Evolutionary conservation across 2,329 filamentous ascomycete genomes (phyloP).

Genomic region (Phoma herbarum): DNA sequence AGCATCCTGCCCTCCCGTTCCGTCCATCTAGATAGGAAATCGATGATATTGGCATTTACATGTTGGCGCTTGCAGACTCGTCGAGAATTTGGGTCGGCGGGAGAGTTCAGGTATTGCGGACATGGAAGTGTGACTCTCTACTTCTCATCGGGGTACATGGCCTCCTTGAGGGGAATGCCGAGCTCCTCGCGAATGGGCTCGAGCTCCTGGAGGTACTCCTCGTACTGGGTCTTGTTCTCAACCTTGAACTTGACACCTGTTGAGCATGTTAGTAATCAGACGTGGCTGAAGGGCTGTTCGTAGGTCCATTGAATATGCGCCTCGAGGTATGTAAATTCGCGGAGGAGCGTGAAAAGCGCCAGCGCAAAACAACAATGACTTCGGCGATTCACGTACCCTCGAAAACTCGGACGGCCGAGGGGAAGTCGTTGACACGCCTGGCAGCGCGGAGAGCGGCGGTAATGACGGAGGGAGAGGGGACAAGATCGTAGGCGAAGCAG

Average conservation of each 20-base stretch:
- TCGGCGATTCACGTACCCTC: slow-evolving; percentile 73
- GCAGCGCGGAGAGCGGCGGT: slow-evolving; percentile 92
- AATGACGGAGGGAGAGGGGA: slow-evolving; percentile 91
- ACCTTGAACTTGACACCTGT: slow-evolving; percentile 98
- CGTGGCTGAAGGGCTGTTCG: slow-evolving; percentile 15
- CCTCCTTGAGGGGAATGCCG: slow-evolving; percentile 89
- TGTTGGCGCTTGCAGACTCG: slow-evolving; percentile 26
- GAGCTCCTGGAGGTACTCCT: slow-evolving; percentile 94
- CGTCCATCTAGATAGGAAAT: slow-evolving; percentile 34
- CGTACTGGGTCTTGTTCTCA: slow-evolving; percentile 97
- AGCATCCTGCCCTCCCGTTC: slow-evolving; percentile 30
- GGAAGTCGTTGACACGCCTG: slow-evolving; percentile 96
- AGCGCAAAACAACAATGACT: not conserved
- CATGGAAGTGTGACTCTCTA: slow-evolving; percentile 31
- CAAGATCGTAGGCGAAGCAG: slow-evolving; percentile 99
- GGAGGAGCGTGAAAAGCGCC: not conserved
- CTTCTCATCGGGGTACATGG: slow-evolving; percentile 75
- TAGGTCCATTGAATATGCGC: not conserved
- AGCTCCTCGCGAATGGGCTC: slow-evolving; percentile 93
- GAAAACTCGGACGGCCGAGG: slow-evolving; percentile 97
- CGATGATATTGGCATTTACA: slow-evolving; percentile 36
- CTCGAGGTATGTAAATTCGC: not conserved
- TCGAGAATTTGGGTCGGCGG: slow-evolving; percentile 24
- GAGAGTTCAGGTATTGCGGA: slow-evolving; percentile 24
- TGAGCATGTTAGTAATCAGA: slow-evolving; percentile 37